Conservation (phyloP, 2,329 filamentous ascomycete species). For the Hypoxylon sp. region DNA sequence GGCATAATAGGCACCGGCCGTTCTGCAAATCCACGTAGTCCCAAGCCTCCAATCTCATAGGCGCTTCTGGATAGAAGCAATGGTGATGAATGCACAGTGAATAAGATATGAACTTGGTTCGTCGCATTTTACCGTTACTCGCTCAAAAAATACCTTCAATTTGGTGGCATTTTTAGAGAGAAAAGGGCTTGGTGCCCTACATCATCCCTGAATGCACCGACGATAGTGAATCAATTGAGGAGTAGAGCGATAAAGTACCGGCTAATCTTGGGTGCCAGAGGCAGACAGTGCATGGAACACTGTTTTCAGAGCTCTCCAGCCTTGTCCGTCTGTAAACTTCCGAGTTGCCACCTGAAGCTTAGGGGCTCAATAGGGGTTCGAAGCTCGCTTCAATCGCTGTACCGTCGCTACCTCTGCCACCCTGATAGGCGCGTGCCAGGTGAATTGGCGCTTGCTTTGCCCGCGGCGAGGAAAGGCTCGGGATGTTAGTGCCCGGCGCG, state of each 20-base stretch:
- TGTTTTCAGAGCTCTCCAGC: background rate
- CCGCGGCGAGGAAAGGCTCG: background rate
- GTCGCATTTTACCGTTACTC: background rate
- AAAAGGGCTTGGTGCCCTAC: background rate
- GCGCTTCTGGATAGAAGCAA: background rate
- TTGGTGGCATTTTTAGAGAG: background rate
- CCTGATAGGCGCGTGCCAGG: background rate
- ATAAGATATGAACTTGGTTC: background rate
- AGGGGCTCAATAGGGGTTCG: background rate
- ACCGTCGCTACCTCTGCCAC: background rate
- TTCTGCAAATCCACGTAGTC: background rate
- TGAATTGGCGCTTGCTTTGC: background rate
- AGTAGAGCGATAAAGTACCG: background rate
- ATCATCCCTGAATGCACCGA: background rate
- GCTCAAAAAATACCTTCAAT: background rate
- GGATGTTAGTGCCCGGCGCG: background rate
- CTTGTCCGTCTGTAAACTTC: too few species aligned
- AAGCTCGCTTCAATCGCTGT: background rate
- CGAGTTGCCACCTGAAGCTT: too few species aligned
- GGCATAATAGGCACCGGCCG: background rate
- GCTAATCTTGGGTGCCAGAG: background rate
- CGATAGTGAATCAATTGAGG: background rate
- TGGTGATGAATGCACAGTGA: background rate
- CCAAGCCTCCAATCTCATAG: background rate
- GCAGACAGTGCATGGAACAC: too few species aligned